Percentiles rank a stretch among this genome's conserved stretches.
Evolutionary conservation across 805 yeast genomes (phyloP).

Genomic region (Danielia oregonensis): DNA sequence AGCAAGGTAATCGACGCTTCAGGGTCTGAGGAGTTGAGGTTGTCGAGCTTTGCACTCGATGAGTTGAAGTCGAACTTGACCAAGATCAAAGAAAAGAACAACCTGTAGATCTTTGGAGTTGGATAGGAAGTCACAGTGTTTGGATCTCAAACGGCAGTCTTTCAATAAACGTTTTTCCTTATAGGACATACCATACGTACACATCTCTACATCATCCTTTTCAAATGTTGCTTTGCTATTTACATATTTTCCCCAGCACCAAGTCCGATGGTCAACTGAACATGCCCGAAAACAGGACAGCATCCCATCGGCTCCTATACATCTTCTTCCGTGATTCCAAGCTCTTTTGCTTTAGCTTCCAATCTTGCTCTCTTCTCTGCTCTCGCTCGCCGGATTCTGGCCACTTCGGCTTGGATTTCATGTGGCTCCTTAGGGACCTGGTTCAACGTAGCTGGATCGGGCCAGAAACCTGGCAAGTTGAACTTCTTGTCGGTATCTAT

Average conservation of each 20-base stretch:
- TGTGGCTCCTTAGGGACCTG: slow-evolving; percentile 90
- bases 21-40: slow-evolving; percentile 14
- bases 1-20: slow-evolving; percentile 20
- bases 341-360: slow-evolving; percentile 64
- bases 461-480: slow-evolving; percentile 94
- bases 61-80: slow-evolving; percentile 26
- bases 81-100: slow-evolving; percentile 5
- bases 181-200: too few relatives aligned
- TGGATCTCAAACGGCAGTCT: too few relatives aligned
- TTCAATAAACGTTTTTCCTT: too few relatives aligned
- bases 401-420: slow-evolving; percentile 87
- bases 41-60: slow-evolving; percentile 17
- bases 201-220: too few relatives aligned
- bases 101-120: too few relatives aligned
- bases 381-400: slow-evolving; percentile 76
- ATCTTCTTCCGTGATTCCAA: slow-evolving; percentile 55
- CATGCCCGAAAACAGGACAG: too few relatives aligned
- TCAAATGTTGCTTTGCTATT: too few relatives aligned
- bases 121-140: too few relatives aligned
- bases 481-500: slow-evolving; percentile 84
- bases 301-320: background rate
- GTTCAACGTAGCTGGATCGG: slow-evolving; percentile 88
- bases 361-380: slow-evolving; percentile 67
- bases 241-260: too few relatives aligned
- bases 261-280: too few relatives aligned